Conservation (phyloP, 2,329 filamentous ascomycete genomes). For the Apiospora aurea region DNA sequence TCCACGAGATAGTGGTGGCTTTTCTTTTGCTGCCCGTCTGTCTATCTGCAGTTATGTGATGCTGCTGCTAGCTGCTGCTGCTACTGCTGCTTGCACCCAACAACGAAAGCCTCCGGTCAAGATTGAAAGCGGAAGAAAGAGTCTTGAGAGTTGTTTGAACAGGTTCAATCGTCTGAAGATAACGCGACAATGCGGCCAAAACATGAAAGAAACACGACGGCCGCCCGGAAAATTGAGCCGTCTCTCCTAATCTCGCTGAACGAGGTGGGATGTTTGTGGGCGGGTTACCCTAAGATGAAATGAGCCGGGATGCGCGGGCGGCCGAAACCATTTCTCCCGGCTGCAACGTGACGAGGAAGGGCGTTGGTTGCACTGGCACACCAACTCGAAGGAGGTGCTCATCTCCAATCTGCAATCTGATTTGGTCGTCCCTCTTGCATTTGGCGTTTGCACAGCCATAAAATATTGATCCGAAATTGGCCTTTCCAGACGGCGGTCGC, state of each 20-base stretch:
- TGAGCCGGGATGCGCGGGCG: constrained; percentile 13
- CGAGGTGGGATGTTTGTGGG: constrained; percentile 12
- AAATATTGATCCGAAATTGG: constrained; percentile 8
- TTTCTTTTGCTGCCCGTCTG: not conserved
- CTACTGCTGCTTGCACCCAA: not conserved
- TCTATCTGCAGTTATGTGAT: constrained; percentile 1
- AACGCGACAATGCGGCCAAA: not conserved
- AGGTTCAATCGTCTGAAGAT: not conserved
- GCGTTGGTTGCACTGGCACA: not conserved
- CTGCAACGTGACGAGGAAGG: not conserved
- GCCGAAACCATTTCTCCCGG: constrained; percentile 3
- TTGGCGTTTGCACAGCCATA: not conserved
- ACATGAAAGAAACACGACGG: constrained; percentile 9
- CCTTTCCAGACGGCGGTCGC: no score
- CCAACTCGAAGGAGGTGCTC: not conserved
- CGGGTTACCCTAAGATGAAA: constrained; percentile 2
- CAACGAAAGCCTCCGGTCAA: not conserved
- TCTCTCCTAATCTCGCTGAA: constrained; percentile 6
- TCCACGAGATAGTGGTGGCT: not conserved
- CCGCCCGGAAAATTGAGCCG: not conserved
- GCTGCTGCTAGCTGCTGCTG: not conserved
- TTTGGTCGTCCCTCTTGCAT: not conserved
- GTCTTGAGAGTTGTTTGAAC: not conserved
- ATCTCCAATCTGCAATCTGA: not conserved
- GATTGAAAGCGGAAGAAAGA: not conserved